phyloP scores from a whole-genome alignment of 1,284 basidiomycete genomes.

The Inonotus hispidus region DNA sequence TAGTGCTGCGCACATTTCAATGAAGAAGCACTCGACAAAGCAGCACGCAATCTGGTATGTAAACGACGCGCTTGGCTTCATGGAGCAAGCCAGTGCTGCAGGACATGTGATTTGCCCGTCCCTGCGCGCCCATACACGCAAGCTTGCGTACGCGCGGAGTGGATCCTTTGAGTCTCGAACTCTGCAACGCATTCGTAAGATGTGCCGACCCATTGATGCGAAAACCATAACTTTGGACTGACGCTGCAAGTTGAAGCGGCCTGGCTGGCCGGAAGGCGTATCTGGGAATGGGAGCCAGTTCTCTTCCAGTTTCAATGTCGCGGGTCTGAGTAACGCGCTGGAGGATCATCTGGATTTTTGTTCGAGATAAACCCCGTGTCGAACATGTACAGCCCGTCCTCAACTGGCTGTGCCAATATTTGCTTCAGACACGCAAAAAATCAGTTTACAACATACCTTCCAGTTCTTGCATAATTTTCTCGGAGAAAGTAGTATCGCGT shows the following conservation, averaged over 20 bases:
- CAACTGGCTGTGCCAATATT: not conserved
- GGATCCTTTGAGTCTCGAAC: constrained; percentile 13
- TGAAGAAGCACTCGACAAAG: constrained; percentile 15
- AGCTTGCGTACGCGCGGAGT: constrained; percentile 4
- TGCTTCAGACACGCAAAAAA: not conserved
- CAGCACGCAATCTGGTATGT: constrained; percentile 12
- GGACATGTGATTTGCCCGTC: constrained; percentile 16
- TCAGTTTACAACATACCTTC: not conserved
- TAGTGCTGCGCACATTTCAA: constrained; percentile 7
- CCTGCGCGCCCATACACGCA: constrained; percentile 10
- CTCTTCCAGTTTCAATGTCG: no score
- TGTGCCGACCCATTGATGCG: constrained; percentile 13
- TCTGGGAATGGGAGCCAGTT: constrained; percentile 16
- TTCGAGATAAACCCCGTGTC: constrained; percentile 15
- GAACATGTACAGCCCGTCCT: constrained; percentile 16
- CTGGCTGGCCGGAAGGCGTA: constrained; percentile 10
- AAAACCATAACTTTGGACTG: constrained; percentile 16
- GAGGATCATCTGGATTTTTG: constrained; percentile 14
- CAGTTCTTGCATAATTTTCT: constrained; percentile 6
- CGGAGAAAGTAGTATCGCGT: no score
- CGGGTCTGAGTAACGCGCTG: constrained; percentile 12
- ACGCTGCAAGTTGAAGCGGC: constrained; percentile 10
- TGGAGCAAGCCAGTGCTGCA: constrained; percentile 15
- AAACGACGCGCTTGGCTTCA: constrained; percentile 14
- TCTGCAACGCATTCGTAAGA: constrained; percentile 14